Evolutionary conservation across 352 stramenopile species (phyloP).

Genomic region (Phytophthora litchii): DNA sequence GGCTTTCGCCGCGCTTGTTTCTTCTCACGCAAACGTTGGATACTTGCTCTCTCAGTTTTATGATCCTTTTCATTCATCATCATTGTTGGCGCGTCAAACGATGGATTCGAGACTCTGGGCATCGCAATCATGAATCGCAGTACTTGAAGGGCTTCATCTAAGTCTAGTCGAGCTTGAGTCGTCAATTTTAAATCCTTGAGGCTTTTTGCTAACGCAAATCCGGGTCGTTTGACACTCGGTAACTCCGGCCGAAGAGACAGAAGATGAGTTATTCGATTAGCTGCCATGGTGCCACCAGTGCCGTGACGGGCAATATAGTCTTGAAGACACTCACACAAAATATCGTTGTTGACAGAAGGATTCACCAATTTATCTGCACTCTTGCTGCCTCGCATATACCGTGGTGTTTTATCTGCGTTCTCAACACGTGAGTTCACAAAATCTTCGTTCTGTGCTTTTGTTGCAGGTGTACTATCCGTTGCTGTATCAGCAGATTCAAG

Average conservation of each 20-base stretch:
- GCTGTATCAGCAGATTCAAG: constrained; percentile 12
- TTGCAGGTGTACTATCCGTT: constrained; percentile 11
- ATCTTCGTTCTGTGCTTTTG: constrained; percentile 13
- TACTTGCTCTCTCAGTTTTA: constrained; percentile 15
- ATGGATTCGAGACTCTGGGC: constrained; percentile 3
- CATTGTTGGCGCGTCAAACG: constrained; percentile 25
- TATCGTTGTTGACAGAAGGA: constrained; percentile 28
- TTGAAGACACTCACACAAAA: constrained; percentile 41
- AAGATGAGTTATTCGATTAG: constrained; percentile 44
- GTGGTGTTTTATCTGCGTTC: neutral
- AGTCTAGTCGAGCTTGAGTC: constrained; percentile 30
- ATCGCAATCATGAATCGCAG: constrained; percentile 26
- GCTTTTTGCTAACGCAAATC: constrained; percentile 41
- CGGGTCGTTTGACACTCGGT: constrained; percentile 30
- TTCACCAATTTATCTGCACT: constrained; percentile 6
- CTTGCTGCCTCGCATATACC: constrained; percentile 13
- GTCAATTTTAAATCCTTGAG: constrained; percentile 38
- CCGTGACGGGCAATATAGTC: constrained; percentile 49
- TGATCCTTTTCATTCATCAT: constrained; percentile 3
- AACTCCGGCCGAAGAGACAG: constrained; percentile 44
- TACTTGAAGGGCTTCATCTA: constrained; percentile 34
- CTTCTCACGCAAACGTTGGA: constrained; percentile 37
- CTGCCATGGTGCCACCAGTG: constrained; percentile 43
- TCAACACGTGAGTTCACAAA: constrained; percentile 6
- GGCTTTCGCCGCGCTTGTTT: constrained; percentile 33